Evolutionary conservation across 2,329 filamentous ascomycete genomes (phyloP).

Genomic region (Cladosporium sp.): DNA sequence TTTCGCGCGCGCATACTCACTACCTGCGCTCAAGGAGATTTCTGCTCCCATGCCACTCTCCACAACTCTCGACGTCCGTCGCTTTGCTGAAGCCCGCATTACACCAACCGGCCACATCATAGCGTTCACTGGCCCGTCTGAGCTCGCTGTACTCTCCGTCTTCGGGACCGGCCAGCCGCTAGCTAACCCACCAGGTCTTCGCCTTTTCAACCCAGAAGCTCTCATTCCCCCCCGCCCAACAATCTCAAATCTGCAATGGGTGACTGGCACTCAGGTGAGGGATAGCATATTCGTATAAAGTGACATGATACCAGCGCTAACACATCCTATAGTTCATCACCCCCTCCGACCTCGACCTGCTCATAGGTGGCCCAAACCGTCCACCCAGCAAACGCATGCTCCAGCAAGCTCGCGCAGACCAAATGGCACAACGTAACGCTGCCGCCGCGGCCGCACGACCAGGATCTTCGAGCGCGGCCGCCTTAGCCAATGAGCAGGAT

Average conservation of each 20-base stretch:
- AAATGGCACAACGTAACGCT: slow-evolving; percentile 48
- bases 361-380: slow-evolving; percentile 84
- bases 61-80: slow-evolving; percentile 66
- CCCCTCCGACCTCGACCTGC: slow-evolving; percentile 77
- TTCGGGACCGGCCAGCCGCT: slow-evolving; percentile 71
- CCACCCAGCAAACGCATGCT: slow-evolving; percentile 87
- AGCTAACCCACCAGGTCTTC: slow-evolving; percentile 43
- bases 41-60: slow-evolving; percentile 56
- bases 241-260: slow-evolving; percentile 95
- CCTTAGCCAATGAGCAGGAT: slow-evolving; percentile 40
- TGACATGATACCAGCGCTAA: background rate
- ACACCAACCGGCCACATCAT: slow-evolving; percentile 77
- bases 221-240: slow-evolving; percentile 76
- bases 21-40: slow-evolving; percentile 86
- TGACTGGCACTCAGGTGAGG: slow-evolving; percentile 65
- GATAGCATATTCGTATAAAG: background rate
- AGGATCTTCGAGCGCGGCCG: slow-evolving; percentile 12
- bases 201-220: slow-evolving; percentile 72
- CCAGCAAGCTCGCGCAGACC: slow-evolving; percentile 71
- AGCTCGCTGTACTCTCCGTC: slow-evolving; percentile 75
- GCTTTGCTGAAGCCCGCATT: slow-evolving; percentile 66
- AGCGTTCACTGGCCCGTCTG: slow-evolving; percentile 83
- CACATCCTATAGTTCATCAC: slow-evolving; percentile 64
- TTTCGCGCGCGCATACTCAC: slow-evolving; percentile 71
- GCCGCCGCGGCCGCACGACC: slow-evolving; percentile 32